phyloP scores from a whole-genome alignment of 2,329 filamentous ascomycete species.

The Zymoseptoria tritici region DNA sequence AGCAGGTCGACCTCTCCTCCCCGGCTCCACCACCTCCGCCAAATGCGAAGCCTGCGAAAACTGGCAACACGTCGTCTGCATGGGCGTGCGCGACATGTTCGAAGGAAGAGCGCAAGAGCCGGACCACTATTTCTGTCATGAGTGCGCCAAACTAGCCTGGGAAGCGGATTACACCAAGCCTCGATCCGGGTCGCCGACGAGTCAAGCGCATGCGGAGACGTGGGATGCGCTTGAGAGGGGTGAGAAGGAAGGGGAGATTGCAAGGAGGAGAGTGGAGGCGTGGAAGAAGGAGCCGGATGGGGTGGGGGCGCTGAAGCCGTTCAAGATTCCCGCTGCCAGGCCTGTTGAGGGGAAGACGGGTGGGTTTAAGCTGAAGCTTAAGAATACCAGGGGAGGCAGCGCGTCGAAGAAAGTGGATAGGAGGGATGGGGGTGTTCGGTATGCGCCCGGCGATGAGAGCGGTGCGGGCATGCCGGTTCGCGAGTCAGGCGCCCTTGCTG shows the following conservation, averaged over 20 bases:
- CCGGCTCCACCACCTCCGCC: conserved; percentile 82
- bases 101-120: conserved; percentile 55
- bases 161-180: conserved; percentile 28
- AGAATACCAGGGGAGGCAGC: background rate
- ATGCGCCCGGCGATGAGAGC: background rate
- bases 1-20: background rate
- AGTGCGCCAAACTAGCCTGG: conserved; percentile 48
- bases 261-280: background rate
- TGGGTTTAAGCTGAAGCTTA: background rate
- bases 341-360: background rate
- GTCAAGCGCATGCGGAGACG: conserved; percentile 70
- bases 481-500: background rate
- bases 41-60: conserved; percentile 81
- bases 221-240: conserved; percentile 48
- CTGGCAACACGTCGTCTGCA: conserved; percentile 94
- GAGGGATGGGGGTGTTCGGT: background rate
- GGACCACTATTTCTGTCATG: conserved; percentile 80
- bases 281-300: background rate
- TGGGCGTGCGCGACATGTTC: conserved; percentile 65
- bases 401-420: background rate
- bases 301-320: background rate
- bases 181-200: background rate
- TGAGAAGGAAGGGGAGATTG: background rate
- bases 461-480: background rate
- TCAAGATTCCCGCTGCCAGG: background rate